Conservation (phyloP, 163 green algal genomes). For the Scenedesmus sp. region DNA sequence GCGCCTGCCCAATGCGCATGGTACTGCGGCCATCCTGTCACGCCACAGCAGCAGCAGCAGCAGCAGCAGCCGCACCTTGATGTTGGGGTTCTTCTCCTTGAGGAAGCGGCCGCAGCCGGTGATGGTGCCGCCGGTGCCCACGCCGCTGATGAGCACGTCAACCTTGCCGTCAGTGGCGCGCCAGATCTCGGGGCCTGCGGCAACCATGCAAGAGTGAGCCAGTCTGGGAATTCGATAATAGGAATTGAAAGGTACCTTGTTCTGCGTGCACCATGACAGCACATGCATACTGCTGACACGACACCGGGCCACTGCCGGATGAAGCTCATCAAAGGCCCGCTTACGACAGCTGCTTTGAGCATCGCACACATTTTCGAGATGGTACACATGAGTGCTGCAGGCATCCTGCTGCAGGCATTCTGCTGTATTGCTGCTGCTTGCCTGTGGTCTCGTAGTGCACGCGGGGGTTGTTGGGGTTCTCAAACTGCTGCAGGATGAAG, state of each 20-base stretch:
- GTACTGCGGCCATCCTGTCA: not conserved
- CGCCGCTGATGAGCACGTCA: conserved; percentile 73
- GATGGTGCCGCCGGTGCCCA: conserved; percentile 98
- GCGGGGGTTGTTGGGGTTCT: conserved; percentile 96
- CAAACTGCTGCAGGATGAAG: conserved; percentile 98
- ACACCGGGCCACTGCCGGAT: too few relatives aligned
- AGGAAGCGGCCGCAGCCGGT: conserved; percentile 93
- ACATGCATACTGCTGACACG: too few relatives aligned
- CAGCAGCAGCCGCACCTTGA: conserved; percentile 71
- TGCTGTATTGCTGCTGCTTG: not conserved
- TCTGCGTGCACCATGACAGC: too few relatives aligned
- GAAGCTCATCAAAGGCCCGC: too few relatives aligned
- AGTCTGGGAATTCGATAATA: too few relatives aligned
- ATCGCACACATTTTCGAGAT: not conserved
- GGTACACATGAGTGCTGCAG: not conserved
- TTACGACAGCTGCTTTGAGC: too few relatives aligned
- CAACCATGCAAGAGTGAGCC: too few relatives aligned
- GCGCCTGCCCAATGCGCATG: too few relatives aligned
- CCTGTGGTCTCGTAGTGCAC: conserved; percentile 85
- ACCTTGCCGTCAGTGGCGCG: conserved; percentile 90
- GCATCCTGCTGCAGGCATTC: not conserved
- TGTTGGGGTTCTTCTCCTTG: conserved; percentile 93
- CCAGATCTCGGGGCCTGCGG: conserved; percentile 97
- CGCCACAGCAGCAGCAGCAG: not conserved
- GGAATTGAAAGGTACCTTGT: too few relatives aligned